Percentiles rank a stretch among this genome's conserved stretches.
Conservation (phyloP, 78 protist genomes). For the Isochrysis galbana region DNA sequence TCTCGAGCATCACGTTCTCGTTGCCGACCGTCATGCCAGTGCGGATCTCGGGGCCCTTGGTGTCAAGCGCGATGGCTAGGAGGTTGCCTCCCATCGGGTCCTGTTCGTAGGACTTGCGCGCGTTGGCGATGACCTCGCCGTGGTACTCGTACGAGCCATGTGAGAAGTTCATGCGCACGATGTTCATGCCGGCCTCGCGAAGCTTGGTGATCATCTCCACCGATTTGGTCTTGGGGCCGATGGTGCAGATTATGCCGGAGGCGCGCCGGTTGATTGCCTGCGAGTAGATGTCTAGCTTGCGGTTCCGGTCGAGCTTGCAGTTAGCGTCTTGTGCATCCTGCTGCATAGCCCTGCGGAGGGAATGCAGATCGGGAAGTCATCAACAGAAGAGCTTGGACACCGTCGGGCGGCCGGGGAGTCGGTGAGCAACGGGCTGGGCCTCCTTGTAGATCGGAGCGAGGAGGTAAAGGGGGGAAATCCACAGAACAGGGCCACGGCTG, state of each 20-base stretch:
- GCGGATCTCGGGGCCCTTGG: constrained; percentile 77
- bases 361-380: too few species aligned
- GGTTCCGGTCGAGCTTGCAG: not conserved
- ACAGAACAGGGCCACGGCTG: too few species aligned
- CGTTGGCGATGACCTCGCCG: not conserved
- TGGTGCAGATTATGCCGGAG: constrained; percentile 80
- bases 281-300: constrained; percentile 21
- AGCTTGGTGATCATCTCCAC: constrained; percentile 68
- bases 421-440: too few species aligned
- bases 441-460: too few species aligned
- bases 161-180: constrained; percentile 76
- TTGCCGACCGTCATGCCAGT: constrained; percentile 37
- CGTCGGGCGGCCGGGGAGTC: too few species aligned
- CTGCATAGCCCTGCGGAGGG: not conserved
- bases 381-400: too few species aligned
- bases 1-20: not conserved
- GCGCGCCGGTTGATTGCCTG: not conserved
- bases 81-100: not conserved
- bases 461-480: too few species aligned
- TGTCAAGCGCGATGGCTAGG: constrained; percentile 64
- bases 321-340: not conserved
- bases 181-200: constrained; percentile 75
- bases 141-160: constrained; percentile 86
- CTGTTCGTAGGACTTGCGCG: not conserved
- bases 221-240: constrained; percentile 87